phyloP scores from a whole-genome alignment of 345 rosid genomes.

The Gossypium rotundifolium region DNA sequence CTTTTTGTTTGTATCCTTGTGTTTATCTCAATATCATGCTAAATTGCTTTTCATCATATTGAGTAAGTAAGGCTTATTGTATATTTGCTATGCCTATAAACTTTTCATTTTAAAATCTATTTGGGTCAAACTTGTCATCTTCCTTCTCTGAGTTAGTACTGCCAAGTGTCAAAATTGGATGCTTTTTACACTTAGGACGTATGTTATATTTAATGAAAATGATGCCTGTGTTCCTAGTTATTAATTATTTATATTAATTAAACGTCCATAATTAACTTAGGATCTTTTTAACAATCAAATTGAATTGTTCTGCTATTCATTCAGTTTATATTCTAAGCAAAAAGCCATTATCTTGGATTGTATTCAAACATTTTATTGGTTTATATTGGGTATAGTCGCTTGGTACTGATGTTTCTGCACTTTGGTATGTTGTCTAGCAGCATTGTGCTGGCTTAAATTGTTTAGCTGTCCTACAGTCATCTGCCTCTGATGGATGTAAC shows the following conservation, averaged over 20 bases:
- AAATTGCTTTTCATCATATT: too few species aligned
- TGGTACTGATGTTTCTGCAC: background rate
- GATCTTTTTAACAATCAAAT: too few species aligned
- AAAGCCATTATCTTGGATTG: background rate
- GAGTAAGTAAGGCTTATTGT: too few species aligned
- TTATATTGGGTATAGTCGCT: background rate
- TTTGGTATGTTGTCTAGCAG: slow-evolving; percentile 35
- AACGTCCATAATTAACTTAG: background rate
- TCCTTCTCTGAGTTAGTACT: too few species aligned
- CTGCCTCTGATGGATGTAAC: slow-evolving; percentile 45
- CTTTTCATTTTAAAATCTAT: too few species aligned
- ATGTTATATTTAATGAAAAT: background rate
- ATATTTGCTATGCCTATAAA: too few species aligned
- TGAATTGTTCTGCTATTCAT: background rate
- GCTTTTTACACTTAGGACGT: too few species aligned
- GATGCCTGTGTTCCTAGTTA: background rate
- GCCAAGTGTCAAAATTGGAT: too few species aligned
- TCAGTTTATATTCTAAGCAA: background rate
- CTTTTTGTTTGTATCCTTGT: too few species aligned
- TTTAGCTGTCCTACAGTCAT: slow-evolving; percentile 61
- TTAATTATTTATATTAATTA: background rate
- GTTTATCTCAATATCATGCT: too few species aligned
- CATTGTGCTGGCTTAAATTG: slow-evolving; percentile 97
- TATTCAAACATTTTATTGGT: background rate
- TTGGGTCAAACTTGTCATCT: too few species aligned